phyloP scores from a whole-genome alignment of 192 early-diverging fungal genomes.

The Phlyctochytrium arcticum region DNA sequence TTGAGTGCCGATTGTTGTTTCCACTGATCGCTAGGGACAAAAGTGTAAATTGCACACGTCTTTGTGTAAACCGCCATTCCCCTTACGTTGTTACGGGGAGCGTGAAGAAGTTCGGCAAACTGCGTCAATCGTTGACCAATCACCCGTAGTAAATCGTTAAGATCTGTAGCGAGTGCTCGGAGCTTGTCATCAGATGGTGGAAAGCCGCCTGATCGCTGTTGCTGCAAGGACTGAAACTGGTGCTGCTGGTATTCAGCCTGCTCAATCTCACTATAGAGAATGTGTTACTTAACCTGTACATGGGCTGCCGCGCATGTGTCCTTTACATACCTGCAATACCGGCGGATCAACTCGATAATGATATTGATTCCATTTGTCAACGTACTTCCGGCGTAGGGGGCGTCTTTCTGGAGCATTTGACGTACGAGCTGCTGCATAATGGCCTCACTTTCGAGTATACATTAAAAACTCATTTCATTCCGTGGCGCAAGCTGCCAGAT shows the following conservation, averaged over 20 bases:
- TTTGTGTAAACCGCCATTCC: not conserved
- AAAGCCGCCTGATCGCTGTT: constrained; percentile 19
- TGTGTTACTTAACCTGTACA: too few species aligned
- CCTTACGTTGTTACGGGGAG: constrained; percentile 70
- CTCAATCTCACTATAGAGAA: constrained; percentile 56
- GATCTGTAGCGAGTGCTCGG: constrained; percentile 57
- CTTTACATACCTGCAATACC: constrained; percentile 77
- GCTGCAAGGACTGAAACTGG: constrained; percentile 43
- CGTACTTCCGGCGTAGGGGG: constrained; percentile 78
- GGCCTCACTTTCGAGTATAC: constrained; percentile 52
- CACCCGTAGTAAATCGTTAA: constrained; percentile 88
- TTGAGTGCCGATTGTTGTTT: constrained; percentile 76
- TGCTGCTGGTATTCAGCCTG: constrained; percentile 58
- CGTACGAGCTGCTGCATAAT: constrained; percentile 72
- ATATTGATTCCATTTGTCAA: constrained; percentile 93
- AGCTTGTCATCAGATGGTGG: constrained; percentile 50
- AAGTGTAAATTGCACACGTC: not conserved
- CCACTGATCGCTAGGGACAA: constrained; percentile 47
- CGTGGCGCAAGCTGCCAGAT: not conserved
- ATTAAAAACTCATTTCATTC: not conserved
- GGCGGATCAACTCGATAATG: constrained; percentile 95
- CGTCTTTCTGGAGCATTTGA: constrained; percentile 81
- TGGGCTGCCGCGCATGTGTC: not conserved
- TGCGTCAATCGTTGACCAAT: constrained; percentile 72
- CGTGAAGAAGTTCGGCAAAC: constrained; percentile 70